Conservation (phyloP, 306 rosid species). For the Boehmeria nivea region DNA sequence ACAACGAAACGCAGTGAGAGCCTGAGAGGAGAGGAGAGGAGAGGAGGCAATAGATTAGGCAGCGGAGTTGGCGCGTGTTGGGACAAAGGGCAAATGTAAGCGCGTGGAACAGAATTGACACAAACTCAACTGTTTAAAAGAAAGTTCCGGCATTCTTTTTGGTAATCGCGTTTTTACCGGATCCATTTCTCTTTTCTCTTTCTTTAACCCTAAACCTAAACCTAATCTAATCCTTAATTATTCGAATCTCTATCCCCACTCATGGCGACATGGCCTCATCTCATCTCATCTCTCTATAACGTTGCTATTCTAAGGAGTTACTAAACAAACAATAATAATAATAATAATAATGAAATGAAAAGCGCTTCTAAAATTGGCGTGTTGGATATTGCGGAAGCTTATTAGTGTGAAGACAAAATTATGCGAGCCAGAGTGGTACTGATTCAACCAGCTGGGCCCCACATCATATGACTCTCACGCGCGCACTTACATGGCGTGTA, state of each 20-base stretch:
- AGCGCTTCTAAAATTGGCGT: background rate
- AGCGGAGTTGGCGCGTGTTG: background rate
- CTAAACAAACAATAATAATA: background rate
- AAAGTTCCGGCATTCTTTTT: conserved; percentile 41
- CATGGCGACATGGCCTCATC: no score
- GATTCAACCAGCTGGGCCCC: conserved; percentile 36
- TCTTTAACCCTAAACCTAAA: no score
- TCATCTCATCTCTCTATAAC: no score
- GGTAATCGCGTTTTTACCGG: conserved; percentile 32
- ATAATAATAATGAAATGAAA: background rate
- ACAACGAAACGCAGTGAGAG: no score
- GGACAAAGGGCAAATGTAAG: background rate
- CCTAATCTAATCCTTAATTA: background rate
- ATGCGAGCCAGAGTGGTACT: conserved; percentile 6
- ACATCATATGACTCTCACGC: conserved; percentile 18
- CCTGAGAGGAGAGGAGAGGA: no score
- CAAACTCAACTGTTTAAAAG: conserved; percentile 7
- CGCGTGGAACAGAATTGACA: background rate
- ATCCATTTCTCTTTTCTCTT: conserved; percentile 10
- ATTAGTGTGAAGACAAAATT: conserved; percentile 24
- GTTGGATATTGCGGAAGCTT: background rate
- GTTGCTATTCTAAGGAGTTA: no score
- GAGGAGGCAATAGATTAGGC: no score
- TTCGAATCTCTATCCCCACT: no score
- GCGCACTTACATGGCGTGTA: conserved; percentile 36